Conservation (phyloP, 257 asterid species). For the Gardenia jasminoides region DNA sequence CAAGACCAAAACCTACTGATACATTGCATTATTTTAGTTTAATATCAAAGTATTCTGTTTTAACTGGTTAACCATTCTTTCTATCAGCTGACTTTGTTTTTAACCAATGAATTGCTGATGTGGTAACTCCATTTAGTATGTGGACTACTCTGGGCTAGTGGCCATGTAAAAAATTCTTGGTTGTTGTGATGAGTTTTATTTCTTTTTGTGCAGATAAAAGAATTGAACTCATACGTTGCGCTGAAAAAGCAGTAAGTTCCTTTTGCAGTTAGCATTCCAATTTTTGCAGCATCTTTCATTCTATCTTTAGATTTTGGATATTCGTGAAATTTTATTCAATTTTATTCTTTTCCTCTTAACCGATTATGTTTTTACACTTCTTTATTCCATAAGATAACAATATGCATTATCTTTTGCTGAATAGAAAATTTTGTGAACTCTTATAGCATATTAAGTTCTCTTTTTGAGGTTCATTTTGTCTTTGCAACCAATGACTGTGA, state of each 20-base stretch:
- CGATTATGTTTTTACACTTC: background rate
- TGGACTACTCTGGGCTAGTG: background rate
- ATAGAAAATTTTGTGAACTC: background rate
- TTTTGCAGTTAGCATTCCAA: conserved; percentile 10
- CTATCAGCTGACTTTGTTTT: background rate
- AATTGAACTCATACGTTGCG: conserved; percentile 93
- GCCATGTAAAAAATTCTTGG: background rate
- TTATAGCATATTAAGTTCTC: background rate
- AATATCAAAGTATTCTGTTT: background rate
- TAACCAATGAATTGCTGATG: background rate
- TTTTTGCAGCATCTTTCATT: conserved; percentile 5
- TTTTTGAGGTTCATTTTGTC: background rate
- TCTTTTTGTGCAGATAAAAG: conserved; percentile 77
- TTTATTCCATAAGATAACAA: background rate
- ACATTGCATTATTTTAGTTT: background rate
- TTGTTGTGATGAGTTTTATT: conserved; percentile 21
- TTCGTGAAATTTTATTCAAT: background rate
- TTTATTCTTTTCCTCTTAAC: background rate
- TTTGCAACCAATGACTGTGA: background rate
- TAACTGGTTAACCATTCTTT: background rate
- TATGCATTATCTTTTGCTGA: background rate
- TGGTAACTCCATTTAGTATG: background rate
- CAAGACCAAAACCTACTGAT: background rate
- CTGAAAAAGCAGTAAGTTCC: conserved; percentile 83
- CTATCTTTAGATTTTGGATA: background rate